Percentiles rank a stretch among this genome's conserved stretches.
Evolutionary conservation across 768 basidiomycete species (phyloP).

Genomic region (Goffeauzyma gilvescens): DNA sequence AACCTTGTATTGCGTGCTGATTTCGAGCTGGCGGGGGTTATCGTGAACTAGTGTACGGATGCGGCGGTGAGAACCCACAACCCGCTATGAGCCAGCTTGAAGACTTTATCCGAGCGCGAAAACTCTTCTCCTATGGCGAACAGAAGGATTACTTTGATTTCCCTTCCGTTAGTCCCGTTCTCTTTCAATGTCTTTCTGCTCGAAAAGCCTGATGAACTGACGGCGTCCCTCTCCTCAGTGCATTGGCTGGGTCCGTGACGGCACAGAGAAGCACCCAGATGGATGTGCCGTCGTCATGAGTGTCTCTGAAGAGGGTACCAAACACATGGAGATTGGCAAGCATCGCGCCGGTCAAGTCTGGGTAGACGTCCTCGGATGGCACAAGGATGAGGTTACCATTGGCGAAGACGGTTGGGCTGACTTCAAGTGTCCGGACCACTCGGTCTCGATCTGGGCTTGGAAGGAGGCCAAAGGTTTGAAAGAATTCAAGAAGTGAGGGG

Average conservation of each 20-base stretch:
- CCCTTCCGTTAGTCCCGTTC: too few species aligned
- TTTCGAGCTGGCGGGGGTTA: too few species aligned
- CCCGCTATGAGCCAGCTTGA: slow-evolving; percentile 31
- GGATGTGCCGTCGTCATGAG: slow-evolving; percentile 31
- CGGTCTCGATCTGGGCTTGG: slow-evolving; percentile 35
- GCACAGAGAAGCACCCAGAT: slow-evolving; percentile 32
- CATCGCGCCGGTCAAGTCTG: slow-evolving; percentile 37
- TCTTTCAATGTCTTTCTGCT: too few species aligned
- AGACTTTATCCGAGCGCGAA: slow-evolving; percentile 30
- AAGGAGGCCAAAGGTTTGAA: slow-evolving; percentile 34
- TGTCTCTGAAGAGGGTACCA: slow-evolving; percentile 30
- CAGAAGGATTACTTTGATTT: slow-evolving; percentile 9
- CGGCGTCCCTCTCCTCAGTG: too few species aligned
- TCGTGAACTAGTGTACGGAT: too few species aligned
- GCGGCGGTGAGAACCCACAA: slow-evolving; percentile 33
- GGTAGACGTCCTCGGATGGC: slow-evolving; percentile 38
- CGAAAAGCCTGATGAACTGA: too few species aligned
- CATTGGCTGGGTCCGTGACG: slow-evolving; percentile 35
- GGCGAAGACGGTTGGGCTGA: slow-evolving; percentile 37
- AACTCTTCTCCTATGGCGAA: slow-evolving; percentile 21
- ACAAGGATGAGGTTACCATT: slow-evolving; percentile 35
- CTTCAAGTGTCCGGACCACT: slow-evolving; percentile 33
- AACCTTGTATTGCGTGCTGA: background rate
- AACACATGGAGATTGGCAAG: slow-evolving; percentile 34
- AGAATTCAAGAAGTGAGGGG: slow-evolving; percentile 34